A percentile compares a stretch with the other conserved stretches of the same genome.
phyloP scores from a whole-genome alignment of 768 basidiomycete species.

The Pholiota microspora region DNA sequence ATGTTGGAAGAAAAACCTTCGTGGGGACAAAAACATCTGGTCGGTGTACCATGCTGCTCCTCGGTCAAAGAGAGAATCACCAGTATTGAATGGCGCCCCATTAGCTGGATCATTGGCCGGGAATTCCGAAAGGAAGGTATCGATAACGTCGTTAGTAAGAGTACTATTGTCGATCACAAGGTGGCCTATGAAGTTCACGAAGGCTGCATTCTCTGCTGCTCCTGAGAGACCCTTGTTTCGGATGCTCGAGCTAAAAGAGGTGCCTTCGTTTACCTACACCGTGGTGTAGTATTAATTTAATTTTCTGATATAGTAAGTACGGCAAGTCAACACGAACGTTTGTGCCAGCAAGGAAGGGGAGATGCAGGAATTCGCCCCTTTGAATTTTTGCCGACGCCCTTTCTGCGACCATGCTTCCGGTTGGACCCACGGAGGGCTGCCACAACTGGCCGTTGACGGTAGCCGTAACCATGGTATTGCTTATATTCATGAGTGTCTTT shows the following conservation, averaged over 20 bases:
- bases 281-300: no score
- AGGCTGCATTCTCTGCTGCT: conserved; percentile 38
- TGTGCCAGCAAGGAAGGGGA: conserved; percentile 56
- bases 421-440: conserved; percentile 53
- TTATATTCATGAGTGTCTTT: conserved; percentile 50
- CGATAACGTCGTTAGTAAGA: conserved; percentile 38
- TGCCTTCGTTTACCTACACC: conserved; percentile 62
- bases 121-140: conserved; percentile 37
- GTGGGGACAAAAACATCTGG: conserved; percentile 50
- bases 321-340: conserved; percentile 46
- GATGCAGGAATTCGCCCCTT: conserved; percentile 47
- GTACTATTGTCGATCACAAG: conserved; percentile 55
- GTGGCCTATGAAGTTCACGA: conserved; percentile 44
- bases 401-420: conserved; percentile 46
- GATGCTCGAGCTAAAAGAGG: conserved; percentile 38
- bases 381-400: conserved; percentile 44
- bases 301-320: no score
- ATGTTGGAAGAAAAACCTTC: conserved; percentile 48
- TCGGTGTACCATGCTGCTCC: conserved; percentile 58
- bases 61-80: conserved; percentile 58
- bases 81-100: conserved; percentile 55
- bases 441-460: conserved; percentile 54
- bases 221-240: conserved; percentile 36
- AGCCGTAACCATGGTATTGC: conserved; percentile 40
- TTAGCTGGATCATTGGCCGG: conserved; percentile 46